These are phyloP conservation scores for Colletotrichum sp. DNA, from an alignment of 2,329 filamentous ascomycete genomes.

Conservation along the genomic window DNA sequence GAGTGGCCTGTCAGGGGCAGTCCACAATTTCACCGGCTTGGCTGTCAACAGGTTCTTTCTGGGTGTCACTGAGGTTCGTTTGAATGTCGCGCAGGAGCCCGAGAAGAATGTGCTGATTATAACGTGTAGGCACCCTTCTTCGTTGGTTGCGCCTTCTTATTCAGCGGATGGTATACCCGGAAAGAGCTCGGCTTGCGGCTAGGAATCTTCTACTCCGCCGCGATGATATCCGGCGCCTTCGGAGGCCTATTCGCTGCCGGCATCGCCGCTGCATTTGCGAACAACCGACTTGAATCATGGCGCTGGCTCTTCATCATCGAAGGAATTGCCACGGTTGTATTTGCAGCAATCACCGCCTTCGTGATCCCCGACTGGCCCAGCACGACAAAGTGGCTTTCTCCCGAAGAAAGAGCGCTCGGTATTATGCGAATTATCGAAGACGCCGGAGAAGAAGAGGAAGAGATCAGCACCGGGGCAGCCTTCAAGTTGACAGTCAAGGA, in stretches of 20 bases:
- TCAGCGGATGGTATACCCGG: constrained; percentile 22
- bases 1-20: constrained; percentile 25
- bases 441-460: not conserved
- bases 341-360: constrained; percentile 8
- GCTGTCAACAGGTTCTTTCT: constrained; percentile 26
- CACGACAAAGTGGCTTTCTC: not conserved
- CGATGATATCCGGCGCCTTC: constrained; percentile 35
- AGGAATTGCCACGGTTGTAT: constrained; percentile 38
- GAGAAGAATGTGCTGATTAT: too few relatives aligned
- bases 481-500: not conserved
- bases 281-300: constrained; percentile 50
- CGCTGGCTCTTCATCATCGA: constrained; percentile 56
- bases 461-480: not conserved
- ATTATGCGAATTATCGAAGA: not conserved
- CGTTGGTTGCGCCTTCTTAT: constrained; percentile 22
- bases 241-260: constrained; percentile 33
- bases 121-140: constrained; percentile 14
- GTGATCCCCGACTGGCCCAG: constrained; percentile 24
- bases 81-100: too few relatives aligned
- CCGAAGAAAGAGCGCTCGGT: not conserved
- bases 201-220: constrained; percentile 31
- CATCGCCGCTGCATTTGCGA: constrained; percentile 17
- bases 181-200: constrained; percentile 19
- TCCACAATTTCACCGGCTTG: constrained; percentile 22
- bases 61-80: constrained; percentile 22